phyloP scores from a whole-genome alignment of 1,139 yeast species.

The Suhomyces bolitotheri region DNA sequence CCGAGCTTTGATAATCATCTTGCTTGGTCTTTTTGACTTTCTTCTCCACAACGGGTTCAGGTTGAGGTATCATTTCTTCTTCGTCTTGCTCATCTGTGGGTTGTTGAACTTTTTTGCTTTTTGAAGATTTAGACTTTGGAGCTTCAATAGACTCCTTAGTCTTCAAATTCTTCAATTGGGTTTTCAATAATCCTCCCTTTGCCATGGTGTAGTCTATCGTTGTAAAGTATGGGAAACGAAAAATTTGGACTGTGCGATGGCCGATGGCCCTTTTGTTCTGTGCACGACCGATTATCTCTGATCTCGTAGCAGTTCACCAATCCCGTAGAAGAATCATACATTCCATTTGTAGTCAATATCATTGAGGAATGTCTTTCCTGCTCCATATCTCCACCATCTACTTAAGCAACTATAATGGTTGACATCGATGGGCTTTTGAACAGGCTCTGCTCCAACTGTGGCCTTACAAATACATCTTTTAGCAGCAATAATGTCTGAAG shows the following conservation, averaged over 20 bases:
- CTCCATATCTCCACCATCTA: constrained; percentile 82
- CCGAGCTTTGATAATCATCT: constrained; percentile 45
- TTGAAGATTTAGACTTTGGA: constrained; percentile 26
- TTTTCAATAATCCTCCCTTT: constrained; percentile 33
- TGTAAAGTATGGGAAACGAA: constrained; percentile 1
- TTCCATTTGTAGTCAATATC: constrained; percentile 26
- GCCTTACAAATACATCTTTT: constrained; percentile 73
- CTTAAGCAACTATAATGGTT: constrained; percentile 70
- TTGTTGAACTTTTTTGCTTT: constrained; percentile 11
- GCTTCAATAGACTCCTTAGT: constrained; percentile 28
- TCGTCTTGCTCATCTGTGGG: too few species aligned
- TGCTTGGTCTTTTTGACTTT: constrained; percentile 10
- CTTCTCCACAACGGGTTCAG: constrained; percentile 9
- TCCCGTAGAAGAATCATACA: too few species aligned
- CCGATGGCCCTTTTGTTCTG: constrained; percentile 8
- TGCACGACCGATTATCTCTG: constrained; percentile 10
- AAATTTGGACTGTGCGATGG: constrained; percentile 14
- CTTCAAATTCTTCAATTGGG: constrained; percentile 38
- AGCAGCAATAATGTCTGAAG: constrained; percentile 46
- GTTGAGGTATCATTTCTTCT: constrained; percentile 10
- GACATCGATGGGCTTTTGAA: constrained; percentile 52
- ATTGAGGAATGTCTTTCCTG: constrained; percentile 51
- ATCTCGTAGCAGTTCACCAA: too few species aligned
- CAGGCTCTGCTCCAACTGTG: constrained; percentile 36
- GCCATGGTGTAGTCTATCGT: constrained; percentile 25